These are phyloP conservation scores for Pseudozyma tsukubaensis DNA, from an alignment of 1,284 basidiomycete genomes.

Conservation along the genomic window DNA sequence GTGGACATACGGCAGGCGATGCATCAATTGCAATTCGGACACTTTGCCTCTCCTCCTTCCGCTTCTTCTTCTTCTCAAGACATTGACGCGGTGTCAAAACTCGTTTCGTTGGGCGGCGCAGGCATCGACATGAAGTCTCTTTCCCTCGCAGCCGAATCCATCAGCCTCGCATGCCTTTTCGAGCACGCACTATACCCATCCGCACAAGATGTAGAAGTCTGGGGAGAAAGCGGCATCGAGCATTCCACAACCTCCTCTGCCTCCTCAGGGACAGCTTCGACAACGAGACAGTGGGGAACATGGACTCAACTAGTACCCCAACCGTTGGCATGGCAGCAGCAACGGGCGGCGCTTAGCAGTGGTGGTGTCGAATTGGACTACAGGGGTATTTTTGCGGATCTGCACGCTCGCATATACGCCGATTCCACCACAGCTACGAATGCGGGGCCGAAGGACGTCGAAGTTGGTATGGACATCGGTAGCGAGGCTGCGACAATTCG, in stretches of 20 bases:
- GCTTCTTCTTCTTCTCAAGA: background rate
- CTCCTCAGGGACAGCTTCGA: no score
- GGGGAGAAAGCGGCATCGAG: slow-evolving; percentile 18
- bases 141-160: slow-evolving; percentile 14
- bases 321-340: slow-evolving; percentile 22
- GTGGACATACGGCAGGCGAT: slow-evolving; percentile 76
- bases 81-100: background rate
- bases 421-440: no score
- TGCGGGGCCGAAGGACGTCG: no score
- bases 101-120: background rate
- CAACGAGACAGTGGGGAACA: slow-evolving; percentile 13
- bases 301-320: slow-evolving; percentile 18
- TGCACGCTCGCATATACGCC: slow-evolving; percentile 43
- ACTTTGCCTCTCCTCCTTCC: background rate
- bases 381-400: slow-evolving; percentile 67
- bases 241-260: background rate
- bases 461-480: no score
- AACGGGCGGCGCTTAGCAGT: slow-evolving; percentile 5
- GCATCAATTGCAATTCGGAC: slow-evolving; percentile 74
- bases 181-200: background rate
- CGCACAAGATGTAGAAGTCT: slow-evolving; percentile 3
- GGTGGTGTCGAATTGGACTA: slow-evolving; percentile 34
- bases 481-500: no score
- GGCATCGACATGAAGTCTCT: slow-evolving; percentile 2
- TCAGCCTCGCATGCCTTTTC: slow-evolving; percentile 21